Conservation (phyloP, 768 basidiomycete genomes). For the Lactarius vividus region DNA sequence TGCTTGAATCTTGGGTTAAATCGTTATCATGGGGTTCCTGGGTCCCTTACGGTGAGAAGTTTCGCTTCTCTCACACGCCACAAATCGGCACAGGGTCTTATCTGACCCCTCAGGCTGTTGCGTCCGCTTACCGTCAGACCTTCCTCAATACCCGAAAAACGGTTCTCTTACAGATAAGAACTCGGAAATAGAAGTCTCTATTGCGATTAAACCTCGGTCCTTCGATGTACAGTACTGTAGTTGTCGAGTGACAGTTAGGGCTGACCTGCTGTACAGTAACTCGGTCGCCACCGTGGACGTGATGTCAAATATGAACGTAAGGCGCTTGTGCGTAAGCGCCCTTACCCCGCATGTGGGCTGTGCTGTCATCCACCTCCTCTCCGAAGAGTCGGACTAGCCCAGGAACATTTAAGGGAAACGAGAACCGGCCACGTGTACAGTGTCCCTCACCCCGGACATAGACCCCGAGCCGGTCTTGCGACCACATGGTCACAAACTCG, state of each 20-base stretch:
- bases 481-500: background rate
- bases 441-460: background rate
- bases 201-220: background rate
- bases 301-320: background rate
- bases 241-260: too few species aligned
- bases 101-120: too few species aligned
- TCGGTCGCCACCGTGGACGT: background rate
- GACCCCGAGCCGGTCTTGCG: background rate
- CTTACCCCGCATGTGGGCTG: background rate
- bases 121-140: background rate
- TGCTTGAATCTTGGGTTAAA: too few species aligned
- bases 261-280: background rate
- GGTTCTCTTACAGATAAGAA: background rate
- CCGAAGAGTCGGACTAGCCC: background rate
- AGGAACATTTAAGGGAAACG: background rate
- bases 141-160: background rate
- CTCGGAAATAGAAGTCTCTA: background rate
- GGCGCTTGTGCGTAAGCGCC: background rate
- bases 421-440: background rate
- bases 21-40: too few species aligned
- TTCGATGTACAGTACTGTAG: too few species aligned
- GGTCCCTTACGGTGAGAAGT: too few species aligned
- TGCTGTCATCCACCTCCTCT: background rate
- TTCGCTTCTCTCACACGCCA: too few species aligned
- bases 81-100: too few species aligned